Base-by-base conservation (phyloP, 495 filamentous ascomycete genomes). In the Geoglossum glabrum region DNA sequence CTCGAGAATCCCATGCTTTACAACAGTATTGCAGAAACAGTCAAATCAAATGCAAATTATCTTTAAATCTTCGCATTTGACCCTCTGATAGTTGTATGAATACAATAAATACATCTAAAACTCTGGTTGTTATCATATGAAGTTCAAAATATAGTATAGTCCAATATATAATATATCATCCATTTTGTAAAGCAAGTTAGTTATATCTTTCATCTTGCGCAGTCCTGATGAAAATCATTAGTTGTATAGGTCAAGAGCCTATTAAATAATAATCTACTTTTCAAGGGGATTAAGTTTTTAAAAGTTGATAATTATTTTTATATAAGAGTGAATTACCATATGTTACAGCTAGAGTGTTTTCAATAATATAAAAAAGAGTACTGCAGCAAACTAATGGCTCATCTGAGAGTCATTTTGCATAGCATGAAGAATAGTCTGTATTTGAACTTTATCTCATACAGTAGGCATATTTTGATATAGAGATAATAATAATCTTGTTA, bases 41-140 rank as follows among this genome's bases (percentile, higher is more conserved):
- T 27, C 10, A 34, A 61, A 61, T 58, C 58, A 61, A 4, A 21
- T 43, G 27, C 34, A 19, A 52, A 61, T 61, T 33, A 60, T 45
- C 45, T 59, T 19, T 52, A n/a, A 31, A 60, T 60, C 58, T 47
- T 57, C 23, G 25, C 40, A 57, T 47, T 57, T 43, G 38, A 57
- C 59, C 43, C 57, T 51, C 28, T 59, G n/a, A 34, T 60, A 61
- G 57, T 54, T 33, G 57, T 61, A 61, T 30, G 17, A 34, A 30
- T 55, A 23, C 15, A 15, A 26, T 8, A 30, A 40, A 40, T 21
- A 17, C 17, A 30, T 55, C 19, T 19, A 15, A 30, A 55, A 27
- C 54, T 55, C 34, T 34, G 26, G 54, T 34, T 34, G 30, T 21
- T 27, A 21, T 55, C 28, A 7, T 23, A 55, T 30, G 25, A 55